Evolutionary conservation across 257 asterid genomes (phyloP), one percentile per base, ranked within the genome.

Genomic region (Plantago ovata): DNA sequence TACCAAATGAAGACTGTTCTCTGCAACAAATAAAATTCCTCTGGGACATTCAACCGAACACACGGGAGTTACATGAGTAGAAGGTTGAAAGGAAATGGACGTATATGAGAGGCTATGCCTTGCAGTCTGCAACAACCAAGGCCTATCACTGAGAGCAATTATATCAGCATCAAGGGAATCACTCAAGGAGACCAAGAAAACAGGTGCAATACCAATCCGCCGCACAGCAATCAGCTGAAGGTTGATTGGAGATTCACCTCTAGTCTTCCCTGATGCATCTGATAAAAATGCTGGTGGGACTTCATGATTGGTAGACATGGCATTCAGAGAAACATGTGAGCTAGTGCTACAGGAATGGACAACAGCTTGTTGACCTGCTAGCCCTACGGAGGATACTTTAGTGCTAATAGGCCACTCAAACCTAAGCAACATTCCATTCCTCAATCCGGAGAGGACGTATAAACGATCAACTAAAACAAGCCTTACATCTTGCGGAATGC

Each of bases 361-460:
- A 56, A 48, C 48, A 70, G 66, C 13, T 63, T 61, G 81, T 41
- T 74, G 83, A 60, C 65, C 53, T 59, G 72, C 49, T n/a, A 78
- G 50, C 61, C 64, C 76, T 11, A 62, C 20, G 43, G 80, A 69
- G 54, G 71, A 66, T 51, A 61, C 38, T 56, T 80, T 70, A 33
- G 86, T 60, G 33, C 53, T 58, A 67, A 78, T 65, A 65, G 97
- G 95, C 98, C 98, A 92, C 85, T 92, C 98, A 81, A 89, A 92
- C 75, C 98, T 84, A 73, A 92, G 98, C 48, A 92, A 80, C 97
- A 92, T 92, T 54, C 98, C 98, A 18, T 92, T 92, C 84, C 97
- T 86, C 72, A 92, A 79, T 69, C 98, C 98, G 13, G 90, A 74
- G 56, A 92, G 98, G 60, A 92, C 76, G 77, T 92, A 92, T 9